phyloP scores from a whole-genome alignment of 345 rosid species.

The Linum trigynum region DNA sequence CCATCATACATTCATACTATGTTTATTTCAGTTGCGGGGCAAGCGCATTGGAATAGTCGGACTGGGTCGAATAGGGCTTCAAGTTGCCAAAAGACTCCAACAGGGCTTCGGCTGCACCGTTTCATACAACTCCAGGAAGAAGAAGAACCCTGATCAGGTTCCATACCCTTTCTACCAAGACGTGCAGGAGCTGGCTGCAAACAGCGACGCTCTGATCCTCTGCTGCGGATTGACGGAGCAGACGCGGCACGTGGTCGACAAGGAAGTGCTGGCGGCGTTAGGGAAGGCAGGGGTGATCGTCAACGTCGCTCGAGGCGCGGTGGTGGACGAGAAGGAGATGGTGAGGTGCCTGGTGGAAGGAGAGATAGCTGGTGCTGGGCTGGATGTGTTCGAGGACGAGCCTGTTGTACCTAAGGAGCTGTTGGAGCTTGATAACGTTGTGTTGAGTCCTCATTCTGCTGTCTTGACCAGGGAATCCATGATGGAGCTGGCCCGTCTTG shows the following conservation, averaged over 20 bases:
- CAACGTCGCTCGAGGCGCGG: conserved; percentile 15
- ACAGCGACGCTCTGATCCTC: conserved; percentile 13
- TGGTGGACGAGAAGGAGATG: conserved; percentile 20
- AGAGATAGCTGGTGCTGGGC: conserved; percentile 22
- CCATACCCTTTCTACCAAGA: conserved; percentile 12
- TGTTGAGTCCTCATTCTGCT: conserved; percentile 14
- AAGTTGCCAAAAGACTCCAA: not conserved
- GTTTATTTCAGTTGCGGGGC: not conserved
- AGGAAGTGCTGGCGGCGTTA: conserved; percentile 14
- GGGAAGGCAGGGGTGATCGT: conserved; percentile 18
- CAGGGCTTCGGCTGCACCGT: conserved; percentile 4
- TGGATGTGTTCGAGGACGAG: conserved; percentile 23
- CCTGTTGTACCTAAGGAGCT: conserved; percentile 14
- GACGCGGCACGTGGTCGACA: conserved; percentile 16
- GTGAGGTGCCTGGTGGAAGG: conserved; percentile 17
- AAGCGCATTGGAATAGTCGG: conserved; percentile 2
- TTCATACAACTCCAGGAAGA: conserved; percentile 17
- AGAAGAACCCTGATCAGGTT: conserved; percentile 1
- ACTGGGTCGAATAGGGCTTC: not conserved
- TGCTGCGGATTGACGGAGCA: conserved; percentile 16
- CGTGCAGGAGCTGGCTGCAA: conserved; percentile 11
- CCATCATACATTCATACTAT: not conserved
- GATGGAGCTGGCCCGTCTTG: conserved; percentile 2
- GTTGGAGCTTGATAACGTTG: conserved; percentile 11
- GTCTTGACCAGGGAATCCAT: conserved; percentile 7